phyloP scores from a whole-genome alignment of 768 basidiomycete genomes.

The Trametes cubensis region DNA sequence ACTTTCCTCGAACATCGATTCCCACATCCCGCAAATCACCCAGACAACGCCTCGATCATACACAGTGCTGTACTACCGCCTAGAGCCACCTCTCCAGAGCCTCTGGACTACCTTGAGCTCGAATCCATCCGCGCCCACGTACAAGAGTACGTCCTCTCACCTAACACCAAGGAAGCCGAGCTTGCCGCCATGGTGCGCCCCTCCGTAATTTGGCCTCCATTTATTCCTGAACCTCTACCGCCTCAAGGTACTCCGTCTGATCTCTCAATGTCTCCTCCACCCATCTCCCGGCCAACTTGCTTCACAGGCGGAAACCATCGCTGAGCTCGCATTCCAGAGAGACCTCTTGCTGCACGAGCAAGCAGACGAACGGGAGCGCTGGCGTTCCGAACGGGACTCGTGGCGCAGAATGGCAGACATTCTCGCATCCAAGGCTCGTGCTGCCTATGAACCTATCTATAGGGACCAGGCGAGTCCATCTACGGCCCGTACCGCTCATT shows the following conservation, averaged over 20 bases:
- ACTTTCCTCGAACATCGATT: conserved; percentile 7
- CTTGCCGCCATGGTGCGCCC: conserved; percentile 26
- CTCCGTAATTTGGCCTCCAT: not conserved
- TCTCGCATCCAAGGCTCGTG: conserved; percentile 52
- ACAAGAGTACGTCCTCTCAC: conserved; percentile 44
- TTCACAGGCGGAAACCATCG: conserved; percentile 65
- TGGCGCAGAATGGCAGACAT: conserved; percentile 74
- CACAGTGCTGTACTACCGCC: conserved; percentile 6
- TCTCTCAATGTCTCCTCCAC: conserved; percentile 18
- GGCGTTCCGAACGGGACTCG: conserved; percentile 62
- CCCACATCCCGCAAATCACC: not conserved
- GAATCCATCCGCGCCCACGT: conserved; percentile 50
- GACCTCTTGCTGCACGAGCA: conserved; percentile 55
- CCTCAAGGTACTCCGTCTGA: conserved; percentile 24
- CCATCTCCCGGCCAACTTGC: conserved; percentile 45
- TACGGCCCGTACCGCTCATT: too few species aligned
- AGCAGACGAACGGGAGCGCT: conserved; percentile 61
- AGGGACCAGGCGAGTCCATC: conserved; percentile 18
- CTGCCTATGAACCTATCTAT: conserved; percentile 35
- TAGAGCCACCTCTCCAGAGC: conserved; percentile 38
- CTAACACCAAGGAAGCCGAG: conserved; percentile 48
- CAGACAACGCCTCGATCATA: not conserved
- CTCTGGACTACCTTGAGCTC: conserved; percentile 51
- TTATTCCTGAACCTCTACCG: not conserved
- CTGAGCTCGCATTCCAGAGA: conserved; percentile 56